Evolutionary conservation across 306 rosid species (phyloP), one percentile per base, ranked within the genome.

Genomic region (Carpinus viminea): DNA sequence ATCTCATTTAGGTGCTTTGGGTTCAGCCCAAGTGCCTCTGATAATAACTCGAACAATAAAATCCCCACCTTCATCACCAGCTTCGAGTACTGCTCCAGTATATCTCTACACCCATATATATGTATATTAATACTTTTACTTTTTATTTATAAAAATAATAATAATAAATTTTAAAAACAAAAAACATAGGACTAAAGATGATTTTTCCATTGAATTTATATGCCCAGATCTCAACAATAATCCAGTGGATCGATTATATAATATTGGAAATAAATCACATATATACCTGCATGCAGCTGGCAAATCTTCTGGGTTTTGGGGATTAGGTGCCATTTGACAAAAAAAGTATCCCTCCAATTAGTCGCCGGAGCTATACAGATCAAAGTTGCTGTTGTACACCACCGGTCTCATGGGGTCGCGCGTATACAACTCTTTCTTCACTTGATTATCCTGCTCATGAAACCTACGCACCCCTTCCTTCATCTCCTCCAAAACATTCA

Each of bases 361-460:
- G 77, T 57, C 0, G 76, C 36, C 0, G 73, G 52, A 2, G 71
- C 4, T 66, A 48, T 60, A 86, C 18, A 86, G 46, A 77, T 82
- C 83, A n/a, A 80, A 84, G 76, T 83, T 88, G 81, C 79, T 75
- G 26, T 73, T 72, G 34, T 85, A 78, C 12, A 74, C 3, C 20
- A 82, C 5, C 38, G 83, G 66, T 36, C 46, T 78, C 4, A 12
- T 3, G n/a, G 5, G 21, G 57, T 87, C 85, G 6, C 84, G 79
- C 1, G 80, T 72, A 10, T 87, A 86, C 7, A 56, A 70, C 51
- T 55, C 71, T 54, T 78, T 83, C 87, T 73, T 85, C 65, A 72
- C 70, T 61, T 85, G 83, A 4, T 20, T n/a, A 10, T 79, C 91
- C 20, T 76, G 88, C 76, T 86, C 85, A 34, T 60, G 4, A 77